Conservation (phyloP, 164 flowering plant species). For the Aristolochia contorta region DNA sequence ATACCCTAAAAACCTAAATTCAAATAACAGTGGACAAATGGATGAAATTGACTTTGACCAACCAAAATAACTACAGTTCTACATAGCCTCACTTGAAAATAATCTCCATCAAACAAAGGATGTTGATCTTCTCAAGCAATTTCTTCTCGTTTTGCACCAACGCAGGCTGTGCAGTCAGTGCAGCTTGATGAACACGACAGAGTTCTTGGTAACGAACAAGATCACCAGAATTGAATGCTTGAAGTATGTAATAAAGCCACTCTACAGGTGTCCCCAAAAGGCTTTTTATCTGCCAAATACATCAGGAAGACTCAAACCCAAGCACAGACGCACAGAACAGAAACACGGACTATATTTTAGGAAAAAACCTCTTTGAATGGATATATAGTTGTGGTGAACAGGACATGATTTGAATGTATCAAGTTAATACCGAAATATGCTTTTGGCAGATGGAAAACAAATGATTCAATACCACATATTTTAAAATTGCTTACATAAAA, state of each 20-base stretch:
- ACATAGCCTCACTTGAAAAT: conserved; percentile 56
- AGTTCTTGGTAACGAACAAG: conserved; percentile 81
- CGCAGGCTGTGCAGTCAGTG: conserved; percentile 82
- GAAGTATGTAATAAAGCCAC: conserved; percentile 86
- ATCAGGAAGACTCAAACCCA: too few relatives aligned
- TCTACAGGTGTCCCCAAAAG: conserved; percentile 77
- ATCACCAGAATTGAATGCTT: conserved; percentile 86
- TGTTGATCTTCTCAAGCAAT: conserved; percentile 80
- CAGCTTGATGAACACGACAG: conserved; percentile 72
- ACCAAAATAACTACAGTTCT: background rate
- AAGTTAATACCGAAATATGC: too few relatives aligned
- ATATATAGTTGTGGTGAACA: too few relatives aligned
- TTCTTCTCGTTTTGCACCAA: conserved; percentile 78
- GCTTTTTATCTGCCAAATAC: conserved; percentile 52
- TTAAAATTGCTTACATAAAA: too few relatives aligned
- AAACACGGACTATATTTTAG: too few relatives aligned
- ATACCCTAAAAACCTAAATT: too few relatives aligned
- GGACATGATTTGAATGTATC: too few relatives aligned
- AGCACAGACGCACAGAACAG: too few relatives aligned
- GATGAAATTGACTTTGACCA: background rate
- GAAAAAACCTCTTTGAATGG: too few relatives aligned
- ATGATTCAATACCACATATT: too few relatives aligned
- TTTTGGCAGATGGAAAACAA: too few relatives aligned
- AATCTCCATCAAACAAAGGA: conserved; percentile 95
- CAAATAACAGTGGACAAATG: background rate